Percentiles rank a stretch among this genome's conserved stretches.
Conservation (phyloP, 2,329 filamentous ascomycete genomes). For the Dendryphion nanum region DNA sequence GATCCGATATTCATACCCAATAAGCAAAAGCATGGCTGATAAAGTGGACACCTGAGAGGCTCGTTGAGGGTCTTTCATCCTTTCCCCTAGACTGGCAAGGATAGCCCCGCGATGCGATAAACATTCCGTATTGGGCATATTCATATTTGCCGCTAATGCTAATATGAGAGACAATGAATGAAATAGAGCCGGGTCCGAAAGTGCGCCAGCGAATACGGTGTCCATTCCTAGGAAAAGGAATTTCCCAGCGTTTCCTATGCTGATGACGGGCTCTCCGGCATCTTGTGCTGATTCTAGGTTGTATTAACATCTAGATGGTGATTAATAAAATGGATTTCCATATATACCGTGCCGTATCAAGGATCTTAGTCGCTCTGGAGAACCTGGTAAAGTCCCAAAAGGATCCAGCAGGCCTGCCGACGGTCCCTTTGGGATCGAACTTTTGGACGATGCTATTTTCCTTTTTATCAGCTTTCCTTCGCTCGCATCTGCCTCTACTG, state of each 20-base stretch:
- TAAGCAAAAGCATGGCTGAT: too few relatives aligned
- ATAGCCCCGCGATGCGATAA: slow-evolving; percentile 13
- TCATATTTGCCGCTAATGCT: slow-evolving; percentile 11
- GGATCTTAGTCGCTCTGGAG: slow-evolving; percentile 10
- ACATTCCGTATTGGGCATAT: slow-evolving; percentile 13
- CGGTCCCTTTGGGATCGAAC: too few relatives aligned
- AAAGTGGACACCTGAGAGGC: too few relatives aligned
- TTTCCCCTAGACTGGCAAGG: too few relatives aligned
- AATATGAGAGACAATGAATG: slow-evolving; percentile 17
- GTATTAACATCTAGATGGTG: not conserved
- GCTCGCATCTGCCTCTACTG: too few relatives aligned
- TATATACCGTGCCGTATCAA: slow-evolving; percentile 13
- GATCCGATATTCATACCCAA: too few relatives aligned
- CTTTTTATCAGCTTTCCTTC: too few relatives aligned
- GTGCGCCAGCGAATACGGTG: slow-evolving; percentile 13
- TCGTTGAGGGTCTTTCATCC: too few relatives aligned
- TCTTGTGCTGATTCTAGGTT: slow-evolving; percentile 8
- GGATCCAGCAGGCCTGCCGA: too few relatives aligned
- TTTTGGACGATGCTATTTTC: too few relatives aligned
- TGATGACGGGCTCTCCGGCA: slow-evolving; percentile 12
- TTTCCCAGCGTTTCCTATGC: slow-evolving; percentile 10
- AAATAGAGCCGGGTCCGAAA: slow-evolving; percentile 16
- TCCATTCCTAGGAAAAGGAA: slow-evolving; percentile 15
- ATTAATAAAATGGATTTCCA: not conserved
- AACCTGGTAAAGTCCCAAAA: slow-evolving; percentile 11